Percentiles rank a stretch among this genome's conserved stretches.
phyloP scores from a whole-genome alignment of 805 yeast species.

The Saturnispora silvae region DNA sequence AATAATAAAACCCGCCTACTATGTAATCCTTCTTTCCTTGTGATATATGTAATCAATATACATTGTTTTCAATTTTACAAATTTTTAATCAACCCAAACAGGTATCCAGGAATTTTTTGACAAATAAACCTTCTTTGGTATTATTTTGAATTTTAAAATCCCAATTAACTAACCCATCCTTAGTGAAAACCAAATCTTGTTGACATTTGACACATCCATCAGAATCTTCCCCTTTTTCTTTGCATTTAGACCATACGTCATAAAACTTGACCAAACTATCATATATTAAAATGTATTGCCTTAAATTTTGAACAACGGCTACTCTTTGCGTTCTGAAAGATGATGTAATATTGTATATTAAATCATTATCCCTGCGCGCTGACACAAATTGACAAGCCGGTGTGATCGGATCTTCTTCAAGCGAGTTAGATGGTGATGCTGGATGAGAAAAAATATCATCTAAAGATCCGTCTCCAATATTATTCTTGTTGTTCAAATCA shows the following conservation, averaged over 20 bases:
- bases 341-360: slow-evolving; percentile 37
- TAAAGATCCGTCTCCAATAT: slow-evolving; percentile 1
- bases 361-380: slow-evolving; percentile 22
- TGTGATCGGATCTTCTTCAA: slow-evolving; percentile 8
- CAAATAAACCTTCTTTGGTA: slow-evolving; percentile 4
- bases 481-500: slow-evolving; percentile 7
- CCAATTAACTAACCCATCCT: slow-evolving; percentile 13
- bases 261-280: slow-evolving; percentile 28
- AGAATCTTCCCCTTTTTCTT: not conserved
- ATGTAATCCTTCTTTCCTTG: too few relatives aligned
- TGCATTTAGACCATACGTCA: slow-evolving; percentile 6
- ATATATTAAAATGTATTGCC: slow-evolving; percentile 44
- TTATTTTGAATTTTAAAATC: slow-evolving; percentile 5
- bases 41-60: too few relatives aligned
- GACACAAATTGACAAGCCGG: slow-evolving; percentile 6
- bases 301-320: slow-evolving; percentile 47
- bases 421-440: not conserved
- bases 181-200: slow-evolving; percentile 2
- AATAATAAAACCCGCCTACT: not conserved
- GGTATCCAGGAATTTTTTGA: slow-evolving; percentile 4
- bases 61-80: too few relatives aligned
- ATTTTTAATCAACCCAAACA: not conserved
- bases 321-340: slow-evolving; percentile 41
- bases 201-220: not conserved
- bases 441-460: not conserved